Base-by-base conservation (phyloP, 192 early-diverging fungal species). In the Linnemannia hyalina region DNA sequence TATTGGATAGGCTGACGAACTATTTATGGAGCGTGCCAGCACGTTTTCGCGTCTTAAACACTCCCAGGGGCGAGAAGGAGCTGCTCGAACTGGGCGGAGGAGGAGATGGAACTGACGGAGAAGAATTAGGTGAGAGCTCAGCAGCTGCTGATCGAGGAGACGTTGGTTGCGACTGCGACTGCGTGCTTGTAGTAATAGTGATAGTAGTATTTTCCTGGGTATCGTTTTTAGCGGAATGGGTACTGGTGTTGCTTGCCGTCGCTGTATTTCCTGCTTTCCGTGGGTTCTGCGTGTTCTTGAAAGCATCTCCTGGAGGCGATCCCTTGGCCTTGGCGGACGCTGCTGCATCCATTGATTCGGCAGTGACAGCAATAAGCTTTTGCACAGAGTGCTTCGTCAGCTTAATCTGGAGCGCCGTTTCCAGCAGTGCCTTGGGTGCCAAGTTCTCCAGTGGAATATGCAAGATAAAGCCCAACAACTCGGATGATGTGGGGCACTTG, bases 401-500 rank as follows among this genome's bases (percentile, higher is more conserved):
- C 77, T 93, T 93, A 73, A 98, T 94, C 36, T 90, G 90, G 35
- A 96, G 85, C 3, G 95, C 95, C 7, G 92, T 90, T 1, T 93
- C 93, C 44, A 98, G 81, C 20, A 98, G 82, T 26, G 87, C 54
- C 57, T 97, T 95, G 1, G 93, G 89, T 32, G 88, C 90, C 29
- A 93, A 83, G 69, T 77, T 87, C 63, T 93, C 92, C 18, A 89
- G 91, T 40, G 98, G 98, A 9, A 98, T 91, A 87, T 97, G 95
- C 26, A 97, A 88, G 38, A 99, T 90, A 68, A 93, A 96, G 2
- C 81, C 91, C 41, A 99, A 88, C 29, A 93, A 85, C 82, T 98
- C 97, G 2, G 95, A 91, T 36, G 90, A 93, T 3, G 93, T 91
- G 15, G 95, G 96, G 75, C 97, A 97, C 54, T 93, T 88, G n/a